Percentiles rank a stretch among this genome's conserved stretches.
Conservation (phyloP, 1,284 basidiomycete species). For the Leccinum variabile region DNA sequence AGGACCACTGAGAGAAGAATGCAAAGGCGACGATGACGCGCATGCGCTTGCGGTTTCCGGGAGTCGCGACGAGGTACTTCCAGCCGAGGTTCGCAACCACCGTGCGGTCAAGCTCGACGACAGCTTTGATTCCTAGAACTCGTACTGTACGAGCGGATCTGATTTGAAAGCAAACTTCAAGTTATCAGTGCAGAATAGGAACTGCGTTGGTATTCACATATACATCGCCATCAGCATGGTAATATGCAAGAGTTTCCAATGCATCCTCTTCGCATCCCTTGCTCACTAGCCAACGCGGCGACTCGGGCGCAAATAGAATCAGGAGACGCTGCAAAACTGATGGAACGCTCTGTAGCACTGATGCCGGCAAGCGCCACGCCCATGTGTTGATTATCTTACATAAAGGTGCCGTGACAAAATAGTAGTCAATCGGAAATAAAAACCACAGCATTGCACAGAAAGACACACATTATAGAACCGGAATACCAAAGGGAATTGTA, state of each 20-base stretch:
- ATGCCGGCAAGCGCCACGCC: constrained; percentile 74
- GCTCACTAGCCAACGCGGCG: constrained; percentile 68
- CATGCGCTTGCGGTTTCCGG: constrained; percentile 68
- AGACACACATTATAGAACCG: constrained; percentile 63
- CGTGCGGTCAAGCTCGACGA: constrained; percentile 56
- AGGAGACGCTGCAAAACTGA: constrained; percentile 60
- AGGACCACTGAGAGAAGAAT: constrained; percentile 76
- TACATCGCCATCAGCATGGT: constrained; percentile 70
- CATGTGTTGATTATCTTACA: constrained; percentile 57
- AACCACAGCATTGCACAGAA: background rate
- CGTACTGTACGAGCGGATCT: constrained; percentile 71
- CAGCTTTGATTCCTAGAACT: constrained; percentile 73
- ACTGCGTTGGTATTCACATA: constrained; percentile 19
- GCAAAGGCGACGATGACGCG: constrained; percentile 67
- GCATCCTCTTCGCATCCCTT: constrained; percentile 66
- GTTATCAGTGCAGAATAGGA: background rate
- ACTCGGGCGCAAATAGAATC: constrained; percentile 66
- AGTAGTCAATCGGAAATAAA: background rate
- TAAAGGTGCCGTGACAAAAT: constrained; percentile 58
- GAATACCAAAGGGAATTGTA: constrained; percentile 82
- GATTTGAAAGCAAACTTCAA: constrained; percentile 37
- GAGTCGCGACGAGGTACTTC: constrained; percentile 55
- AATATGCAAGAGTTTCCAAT: constrained; percentile 63
- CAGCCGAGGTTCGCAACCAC: constrained; percentile 58
- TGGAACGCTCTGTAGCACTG: constrained; percentile 62